Evolutionary conservation across 169 alveolate species (phyloP), one percentile per base, ranked within the genome.

Genomic region (Eimeria zaria): DNA sequence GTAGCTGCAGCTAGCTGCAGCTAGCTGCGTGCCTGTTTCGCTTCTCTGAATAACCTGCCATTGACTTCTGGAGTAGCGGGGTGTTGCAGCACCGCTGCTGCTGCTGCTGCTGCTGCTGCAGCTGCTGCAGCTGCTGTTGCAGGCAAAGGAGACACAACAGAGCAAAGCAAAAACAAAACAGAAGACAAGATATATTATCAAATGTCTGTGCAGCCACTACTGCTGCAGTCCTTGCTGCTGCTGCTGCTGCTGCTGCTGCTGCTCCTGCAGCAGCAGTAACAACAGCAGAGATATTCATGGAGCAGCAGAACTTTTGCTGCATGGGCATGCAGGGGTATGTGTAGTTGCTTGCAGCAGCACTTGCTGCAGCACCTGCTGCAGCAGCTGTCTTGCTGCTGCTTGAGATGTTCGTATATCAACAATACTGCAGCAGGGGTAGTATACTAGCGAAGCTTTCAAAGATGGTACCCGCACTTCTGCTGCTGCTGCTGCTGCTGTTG

Each of bases 331-430:
- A n/a, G 67, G 9, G 36, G n/a, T 51, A 48, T 78, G 88, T 22
- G 46, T 8, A 3, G 88, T 78, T 16, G 88, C 88, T 41, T 78
- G 88, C 88, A 78, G 88, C 58, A 78, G 88, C 58, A 78, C 88
- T 48, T 46, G 88, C 64, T 78, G 88, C 88, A 78, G 88, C 88
- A 78, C 46, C 60, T 78, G 88, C 46, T n/a, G 55, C 88, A 78
- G 64, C 88, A 78, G 67, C 88, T 41, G 41, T 14, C 88, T 18
- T 78, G 88, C 67, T 78, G 88, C 88, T 48, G 58, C 39, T 78
- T 9, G 22, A 2, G 88, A 9, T 18, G 88, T 22, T 2, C 44
- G 11, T 22, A 78, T 51, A 46, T 78, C 88, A 6, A 78, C n/a
- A 46, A 78, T 16, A 12, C 60, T 36, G 64, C 88, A 78, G 41